phyloP scores from a whole-genome alignment of 805 yeast genomes.

The Cyberlindnera petersonii region DNA sequence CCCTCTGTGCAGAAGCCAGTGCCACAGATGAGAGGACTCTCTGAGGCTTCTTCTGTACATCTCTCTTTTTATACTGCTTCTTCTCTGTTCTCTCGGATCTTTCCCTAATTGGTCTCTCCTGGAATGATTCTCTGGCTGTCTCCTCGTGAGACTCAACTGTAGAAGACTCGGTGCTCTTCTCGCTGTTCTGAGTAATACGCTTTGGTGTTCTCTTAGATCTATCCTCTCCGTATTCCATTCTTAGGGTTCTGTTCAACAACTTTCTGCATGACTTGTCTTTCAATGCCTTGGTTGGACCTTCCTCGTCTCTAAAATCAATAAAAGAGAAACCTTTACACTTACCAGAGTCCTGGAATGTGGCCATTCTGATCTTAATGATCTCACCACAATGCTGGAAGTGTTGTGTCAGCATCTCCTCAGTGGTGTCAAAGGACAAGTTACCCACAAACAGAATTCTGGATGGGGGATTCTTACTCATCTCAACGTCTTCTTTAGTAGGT shows the following conservation, averaged over 20 bases:
- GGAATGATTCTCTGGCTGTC: slow-evolving; percentile 4
- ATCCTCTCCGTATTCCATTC: slow-evolving; percentile 94
- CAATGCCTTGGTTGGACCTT: slow-evolving; percentile 80
- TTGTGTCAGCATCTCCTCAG: slow-evolving; percentile 68
- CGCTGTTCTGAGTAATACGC: slow-evolving; percentile 9
- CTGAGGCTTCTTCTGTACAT: slow-evolving; percentile 8
- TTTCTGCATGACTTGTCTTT: slow-evolving; percentile 63
- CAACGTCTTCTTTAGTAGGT: slow-evolving; percentile 55
- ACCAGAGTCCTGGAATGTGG: slow-evolving; percentile 95
- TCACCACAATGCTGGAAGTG: slow-evolving; percentile 93
- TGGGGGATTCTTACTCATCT: slow-evolving; percentile 74
- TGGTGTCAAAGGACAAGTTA: slow-evolving; percentile 87
- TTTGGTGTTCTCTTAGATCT: slow-evolving; percentile 61
- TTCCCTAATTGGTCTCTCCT: slow-evolving; percentile 17
- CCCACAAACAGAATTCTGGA: slow-evolving; percentile 89
- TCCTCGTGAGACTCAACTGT: slow-evolving; percentile 14
- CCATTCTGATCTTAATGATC: slow-evolving; percentile 83
- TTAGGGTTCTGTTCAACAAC: slow-evolving; percentile 67
- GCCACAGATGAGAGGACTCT: slow-evolving; percentile 71
- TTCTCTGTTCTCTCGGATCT: slow-evolving; percentile 15
- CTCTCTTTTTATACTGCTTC: slow-evolving; percentile 10
- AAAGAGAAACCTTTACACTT: slow-evolving; percentile 97
- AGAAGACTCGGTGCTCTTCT: slow-evolving; percentile 9
- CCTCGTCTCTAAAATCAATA: slow-evolving; percentile 76
- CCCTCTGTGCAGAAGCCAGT: slow-evolving; percentile 84